These are phyloP conservation scores for Candida frijolesensis DNA, from an alignment of 1,139 yeast genomes.

Conservation along the genomic window DNA sequence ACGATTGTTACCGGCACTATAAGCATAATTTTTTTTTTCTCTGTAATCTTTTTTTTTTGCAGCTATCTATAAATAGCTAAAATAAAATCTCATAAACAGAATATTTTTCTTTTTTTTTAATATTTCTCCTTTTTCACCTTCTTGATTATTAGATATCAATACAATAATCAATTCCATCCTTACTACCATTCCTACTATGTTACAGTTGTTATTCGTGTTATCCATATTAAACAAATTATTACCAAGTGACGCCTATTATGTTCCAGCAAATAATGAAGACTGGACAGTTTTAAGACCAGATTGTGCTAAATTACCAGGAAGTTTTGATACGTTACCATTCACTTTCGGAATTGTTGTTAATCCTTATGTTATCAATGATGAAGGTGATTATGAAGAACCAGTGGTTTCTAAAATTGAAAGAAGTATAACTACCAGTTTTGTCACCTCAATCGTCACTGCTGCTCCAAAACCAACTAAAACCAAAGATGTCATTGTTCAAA, in stretches of 20 bases:
- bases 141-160: background rate
- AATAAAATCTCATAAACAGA: background rate
- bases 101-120: background rate
- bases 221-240: conserved; percentile 3
- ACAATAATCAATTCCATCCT: background rate
- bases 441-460: conserved; percentile 23
- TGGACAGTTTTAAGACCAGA: conserved; percentile 37
- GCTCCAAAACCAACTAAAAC: conserved; percentile 29
- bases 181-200: background rate
- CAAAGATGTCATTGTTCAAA: conserved; percentile 27
- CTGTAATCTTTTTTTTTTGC: background rate
- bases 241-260: conserved; percentile 18
- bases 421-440: conserved; percentile 22
- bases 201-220: conserved; percentile 6
- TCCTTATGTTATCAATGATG: conserved; percentile 22
- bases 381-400: conserved; percentile 20
- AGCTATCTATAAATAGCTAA: background rate
- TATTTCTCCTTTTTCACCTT: background rate
- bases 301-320: conserved; percentile 19
- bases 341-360: conserved; percentile 39
- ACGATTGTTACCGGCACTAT: background rate
- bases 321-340: conserved; percentile 30
- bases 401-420: conserved; percentile 17
- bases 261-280: conserved; percentile 37
- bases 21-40: background rate